Evolutionary conservation across 2,329 filamentous ascomycete species (phyloP), one percentile per base, ranked within the genome.

Genomic region (Pseudogymnoascus sp.): DNA sequence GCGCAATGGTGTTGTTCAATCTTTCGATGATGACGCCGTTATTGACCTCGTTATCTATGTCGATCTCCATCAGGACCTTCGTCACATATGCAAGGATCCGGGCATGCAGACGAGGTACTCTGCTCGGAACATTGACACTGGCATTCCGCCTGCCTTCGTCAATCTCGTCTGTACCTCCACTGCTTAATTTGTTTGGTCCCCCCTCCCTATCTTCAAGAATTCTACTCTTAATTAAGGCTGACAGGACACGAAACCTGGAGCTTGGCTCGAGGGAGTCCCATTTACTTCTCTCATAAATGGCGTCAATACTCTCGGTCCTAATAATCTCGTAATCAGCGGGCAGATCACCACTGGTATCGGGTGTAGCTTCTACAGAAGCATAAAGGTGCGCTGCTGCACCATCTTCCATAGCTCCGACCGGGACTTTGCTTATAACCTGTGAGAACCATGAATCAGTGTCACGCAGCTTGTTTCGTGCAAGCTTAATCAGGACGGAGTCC

Each of bases 401-500:
- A 41, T 24, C 39, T 8, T 41, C 39, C 39, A 41, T 41, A 41
- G 17, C 39, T 41, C 39, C 39, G 17, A 41, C 39, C 39, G 39
- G 39, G 15, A 24, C 17, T 41, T 41, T 41, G 17, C 39, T 41
- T 13, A 41, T 41, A 17, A 41, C 39, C 39, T 17, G 39, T 11
- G 15, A 41, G 39, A 41, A 41, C 39, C 39, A 41, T 13, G 39
- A 41, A 24, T 41, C 39, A 24, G 39, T 24, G 17, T 41, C 39
- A 24, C 39, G 39, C 17, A 41, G 39, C 39, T 41, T 41, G 39
- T 41, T 21, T 41, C 39, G 17, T 13, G 39, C 39, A 41, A 67
- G 57, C 35, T 36, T 61, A 31, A 61, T 37, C 31, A 47, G n/a
- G 13, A 37, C 39, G 3, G 62, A 64, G 33, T 68, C 63, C 66